A percentile compares a stretch with the other conserved stretches of the same genome.
Conservation (phyloP, 2,329 filamentous ascomycete species). For the Zasmidium angulare region DNA sequence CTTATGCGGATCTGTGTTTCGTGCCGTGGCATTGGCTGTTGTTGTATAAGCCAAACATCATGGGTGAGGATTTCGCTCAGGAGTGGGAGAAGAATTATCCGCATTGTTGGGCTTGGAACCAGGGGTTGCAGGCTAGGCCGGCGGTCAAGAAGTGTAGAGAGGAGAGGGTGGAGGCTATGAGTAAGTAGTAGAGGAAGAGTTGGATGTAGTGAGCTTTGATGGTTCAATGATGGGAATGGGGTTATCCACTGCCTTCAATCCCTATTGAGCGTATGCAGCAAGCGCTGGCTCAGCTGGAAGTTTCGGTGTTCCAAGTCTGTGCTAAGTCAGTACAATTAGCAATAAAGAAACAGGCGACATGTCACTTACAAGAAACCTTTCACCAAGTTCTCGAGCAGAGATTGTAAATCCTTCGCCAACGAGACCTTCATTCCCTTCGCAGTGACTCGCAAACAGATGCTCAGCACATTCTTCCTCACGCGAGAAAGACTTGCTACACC, state of each 20-base stretch:
- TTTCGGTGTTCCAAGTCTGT: not conserved
- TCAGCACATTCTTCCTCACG: slow-evolving; percentile 10
- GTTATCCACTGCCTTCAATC: too few species aligned
- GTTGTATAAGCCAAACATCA: slow-evolving; percentile 24
- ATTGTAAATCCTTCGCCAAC: slow-evolving; percentile 18
- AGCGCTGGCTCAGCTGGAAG: slow-evolving; percentile 1
- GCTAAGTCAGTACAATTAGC: not conserved
- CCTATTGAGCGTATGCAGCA: slow-evolving; percentile 8
- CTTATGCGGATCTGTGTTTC: slow-evolving; percentile 44
- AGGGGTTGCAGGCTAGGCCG: slow-evolving; percentile 29
- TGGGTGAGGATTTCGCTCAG: slow-evolving; percentile 26
- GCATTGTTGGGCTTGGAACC: slow-evolving; percentile 29
- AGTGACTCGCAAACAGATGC: slow-evolving; percentile 21
- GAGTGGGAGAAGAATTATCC: slow-evolving; percentile 33
- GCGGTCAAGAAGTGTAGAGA: slow-evolving; percentile 25
- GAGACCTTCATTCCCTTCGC: slow-evolving; percentile 25
- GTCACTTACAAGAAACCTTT: slow-evolving; percentile 25
- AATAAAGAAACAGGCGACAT: not conserved
- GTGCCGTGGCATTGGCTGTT: slow-evolving; percentile 39
- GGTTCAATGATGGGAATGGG: too few species aligned
- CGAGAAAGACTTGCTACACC: slow-evolving; percentile 26
- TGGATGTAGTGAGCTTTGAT: too few species aligned
- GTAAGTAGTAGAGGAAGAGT: too few species aligned
- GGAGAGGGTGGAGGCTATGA: slow-evolving; percentile 11
- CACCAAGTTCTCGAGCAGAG: slow-evolving; percentile 19